Evolutionary conservation across 768 basidiomycete genomes (phyloP), one percentile per base, ranked within the genome.

Genomic region (Phylloporus sp.): DNA sequence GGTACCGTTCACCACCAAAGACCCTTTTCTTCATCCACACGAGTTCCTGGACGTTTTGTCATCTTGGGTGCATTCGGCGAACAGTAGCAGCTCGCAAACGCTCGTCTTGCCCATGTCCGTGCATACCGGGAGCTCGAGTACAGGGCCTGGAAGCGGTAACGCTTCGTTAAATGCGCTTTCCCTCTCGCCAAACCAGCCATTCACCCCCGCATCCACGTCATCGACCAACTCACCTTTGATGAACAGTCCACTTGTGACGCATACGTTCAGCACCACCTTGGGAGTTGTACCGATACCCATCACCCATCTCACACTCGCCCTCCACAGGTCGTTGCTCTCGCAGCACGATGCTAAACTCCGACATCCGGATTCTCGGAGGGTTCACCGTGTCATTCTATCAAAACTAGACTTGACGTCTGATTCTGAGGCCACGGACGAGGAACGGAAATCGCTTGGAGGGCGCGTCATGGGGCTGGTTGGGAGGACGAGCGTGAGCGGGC

Each of bases 11-110:
- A 71, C 84, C 32, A 85, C 89, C 2, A 85, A 84, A 64, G 91
- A 92, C 65, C 90, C 91, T 1, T 91, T 93, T 61, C 71, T 88
- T 40, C 79, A 88, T 50, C 86, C 88, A 1, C 64, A 78, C 35
- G 70, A 70, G 9, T 86, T 92, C 53, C 60, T 77, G 20, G 66
- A 71, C 23, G 77, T 79, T 2, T 71, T 91, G 6, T 59, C 65
- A 10, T 65, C 58, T 23, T 70, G 63, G 57, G 48, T 45, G 7
- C 58, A 64, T 22, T 58, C 60, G 15, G 44, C 45, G 31, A 53
- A n/a, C 46, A 57, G 52, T 47, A 32, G 50, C 22, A 50, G 47
- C 32, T 49, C 64, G 59, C 40, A 63, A 22, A 49, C 40, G n/a
- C 53, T 70, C 10, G 32, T 16, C 76, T 75, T 50, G 15, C 56